These are phyloP conservation scores for Fusarium lateritium DNA, from an alignment of 2,329 filamentous ascomycete genomes.

Conservation along the genomic window DNA sequence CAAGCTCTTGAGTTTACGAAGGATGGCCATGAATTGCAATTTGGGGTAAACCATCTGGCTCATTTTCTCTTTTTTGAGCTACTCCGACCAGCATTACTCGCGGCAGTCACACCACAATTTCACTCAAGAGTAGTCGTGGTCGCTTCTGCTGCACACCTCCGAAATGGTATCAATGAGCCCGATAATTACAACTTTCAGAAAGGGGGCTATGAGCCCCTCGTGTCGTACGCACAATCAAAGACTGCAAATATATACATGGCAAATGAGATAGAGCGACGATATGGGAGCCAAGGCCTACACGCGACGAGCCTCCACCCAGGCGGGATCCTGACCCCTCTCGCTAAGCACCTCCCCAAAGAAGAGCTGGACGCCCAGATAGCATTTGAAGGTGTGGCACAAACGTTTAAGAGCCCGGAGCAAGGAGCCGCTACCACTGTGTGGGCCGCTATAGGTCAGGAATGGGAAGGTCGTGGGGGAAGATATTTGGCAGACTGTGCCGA, in stretches of 20 bases:
- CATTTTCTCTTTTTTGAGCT: conserved; percentile 52
- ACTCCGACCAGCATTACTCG: conserved; percentile 60
- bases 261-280: conserved; percentile 38
- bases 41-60: conserved; percentile 46
- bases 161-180: conserved; percentile 7
- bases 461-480: too few species aligned
- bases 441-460: too few species aligned
- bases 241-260: conserved; percentile 43
- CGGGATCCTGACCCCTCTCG: too few species aligned
- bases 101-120: conserved; percentile 55
- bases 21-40: conserved; percentile 47
- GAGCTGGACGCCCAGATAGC: too few species aligned
- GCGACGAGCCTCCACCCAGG: conserved; percentile 36
- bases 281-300: conserved; percentile 21
- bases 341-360: too few species aligned
- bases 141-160: conserved; percentile 58
- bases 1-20: conserved; percentile 16
- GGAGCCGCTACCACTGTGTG: too few species aligned
- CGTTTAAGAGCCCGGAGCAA: too few species aligned
- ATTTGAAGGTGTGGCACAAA: too few species aligned
- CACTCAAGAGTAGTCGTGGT: conserved; percentile 63
- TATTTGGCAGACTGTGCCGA: too few species aligned
- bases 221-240: conserved; percentile 37
- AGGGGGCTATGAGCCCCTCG: conserved; percentile 29
- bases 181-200: conserved; percentile 34